Base-by-base conservation (phyloP, 345 rosid species). In the Brassica nigra region DNA sequence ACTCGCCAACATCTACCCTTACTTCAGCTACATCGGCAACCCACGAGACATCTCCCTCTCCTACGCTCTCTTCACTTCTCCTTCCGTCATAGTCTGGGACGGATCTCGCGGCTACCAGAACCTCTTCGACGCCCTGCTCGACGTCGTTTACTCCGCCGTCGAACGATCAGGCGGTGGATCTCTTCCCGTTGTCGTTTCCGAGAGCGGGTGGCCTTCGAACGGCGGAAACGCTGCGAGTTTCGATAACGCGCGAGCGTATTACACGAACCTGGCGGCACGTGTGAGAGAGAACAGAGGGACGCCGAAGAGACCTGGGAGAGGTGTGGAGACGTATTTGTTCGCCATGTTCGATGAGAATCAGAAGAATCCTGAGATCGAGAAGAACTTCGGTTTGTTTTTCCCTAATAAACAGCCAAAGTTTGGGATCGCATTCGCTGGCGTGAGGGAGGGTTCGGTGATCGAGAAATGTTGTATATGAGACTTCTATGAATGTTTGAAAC, bases 51-150 rank as follows among this genome's bases (percentile, higher is more conserved):
- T 88, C 10, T 62, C 66, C 30, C 85, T 86, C 42, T 67, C 85
- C 8, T 86, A 75, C 71, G 91, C 89, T 42, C 73, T 85, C 55
- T 83, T 86, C 76, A 81, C 64, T 0, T 81, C 88, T 44, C 78
- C 78, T 0, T 47, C 76, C 2, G 73, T 77, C 2, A 52, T 85
- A 0, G 87, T 86, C 0, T 28, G 73, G 44, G 88, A 88, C 70
- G 76, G 77, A 0, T 76, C 78, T 31, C 81, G 81, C 5, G 84
- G 81, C 31, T 83, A 78, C 71, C 72, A 70, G 2, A 83, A 83
- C 74, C 83, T 83, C 23, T 83, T 83, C 49, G 85, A 83, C 62
- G 84, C 84, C 0, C 7, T 81, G 10, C 63, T 71, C 16, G 84
- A 81, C 55, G 80, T 47, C 0, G 20, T 83, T 18, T 71, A 63